Evolutionary conservation across 2,329 filamentous ascomycete species (phyloP).

Genomic region (Cladosporium sp.): DNA sequence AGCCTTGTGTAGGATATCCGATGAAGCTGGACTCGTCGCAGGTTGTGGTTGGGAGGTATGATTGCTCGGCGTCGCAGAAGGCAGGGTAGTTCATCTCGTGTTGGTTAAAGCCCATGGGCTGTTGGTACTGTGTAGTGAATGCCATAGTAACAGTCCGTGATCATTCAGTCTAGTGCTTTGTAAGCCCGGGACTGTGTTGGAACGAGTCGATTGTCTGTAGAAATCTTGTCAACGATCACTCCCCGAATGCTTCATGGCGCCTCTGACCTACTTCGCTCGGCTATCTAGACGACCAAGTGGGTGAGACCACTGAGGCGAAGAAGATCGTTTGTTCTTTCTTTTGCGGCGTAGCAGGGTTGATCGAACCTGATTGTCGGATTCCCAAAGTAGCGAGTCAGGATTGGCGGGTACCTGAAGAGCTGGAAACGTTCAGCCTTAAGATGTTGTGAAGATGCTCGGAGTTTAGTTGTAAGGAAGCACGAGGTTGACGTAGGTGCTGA

Average conservation of each 20-base stretch:
- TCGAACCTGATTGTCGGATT: conserved; percentile 3
- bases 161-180: conserved; percentile 10
- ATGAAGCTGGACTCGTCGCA: conserved; percentile 34
- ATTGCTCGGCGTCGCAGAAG: conserved; percentile 33
- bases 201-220: not conserved
- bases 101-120: conserved; percentile 32
- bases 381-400: conserved; percentile 16
- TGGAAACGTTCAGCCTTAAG: conserved; percentile 18
- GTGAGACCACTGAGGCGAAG: not conserved
- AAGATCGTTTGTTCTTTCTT: not conserved
- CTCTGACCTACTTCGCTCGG: not conserved
- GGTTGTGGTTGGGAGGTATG: conserved; percentile 31
- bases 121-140: conserved; percentile 34
- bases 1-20: conserved; percentile 33
- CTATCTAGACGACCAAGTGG: not conserved
- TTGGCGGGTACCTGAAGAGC: conserved; percentile 20
- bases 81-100: conserved; percentile 39
- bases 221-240: not conserved
- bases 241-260: not conserved
- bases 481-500: conserved; percentile 3
- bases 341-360: conserved; percentile 10
- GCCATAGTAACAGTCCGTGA: conserved; percentile 29
- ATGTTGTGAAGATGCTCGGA: not conserved
- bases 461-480: conserved; percentile 1
- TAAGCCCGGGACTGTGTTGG: not conserved